Evolutionary conservation across 306 rosid species (phyloP), one percentile per base, ranked within the genome.

Genomic region (Dalbergia cochinchinensis): DNA sequence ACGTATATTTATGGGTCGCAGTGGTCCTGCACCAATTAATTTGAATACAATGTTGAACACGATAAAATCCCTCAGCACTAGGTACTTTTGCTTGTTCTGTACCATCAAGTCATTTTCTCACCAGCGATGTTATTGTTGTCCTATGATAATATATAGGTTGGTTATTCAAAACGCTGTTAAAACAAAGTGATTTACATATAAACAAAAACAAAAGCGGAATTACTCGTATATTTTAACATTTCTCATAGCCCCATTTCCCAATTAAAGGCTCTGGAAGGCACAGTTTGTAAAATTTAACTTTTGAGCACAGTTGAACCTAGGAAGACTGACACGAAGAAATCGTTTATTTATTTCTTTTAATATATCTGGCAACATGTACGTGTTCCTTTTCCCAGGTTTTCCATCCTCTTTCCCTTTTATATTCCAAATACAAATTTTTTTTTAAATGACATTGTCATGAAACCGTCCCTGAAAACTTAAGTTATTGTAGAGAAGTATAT

Each of bases 21-120:
- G 85, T 77, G 86, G 83, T 77, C 83, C 79, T 63, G 78, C 70
- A 31, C 45, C 71, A 34, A 77, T 76, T 77, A 15, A 77, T 54
- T 77, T 64, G 33, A 16, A 15, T 62, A 19, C 54, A 61, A 76
- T 77, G 19, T 77, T 73, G 73, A 71, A 55, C 69, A 81, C 26
- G 70, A 65, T 42, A 31, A 63, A 62, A 65, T 73, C 74, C 58
- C 70, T 34, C 54, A 57, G 78, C 69, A 63, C 58, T 53, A 69
- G 66, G 71, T 71, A 65, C 71, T 80, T 54, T 74, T 57, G 48
- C 48, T 66, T 77, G 47, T 71, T 76, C 45, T 69, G 45, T 53
- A 69, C 68, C 82, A 61, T 63, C 19, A 41, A 42, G 85, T 76
- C 85, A 69, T 70, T 75, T 68, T 75, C 85, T 26, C 60, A 76